These are phyloP conservation scores for Phalaenopsis hybrid DNA, from an alignment of 116 monocot species.

Conservation along the genomic window DNA sequence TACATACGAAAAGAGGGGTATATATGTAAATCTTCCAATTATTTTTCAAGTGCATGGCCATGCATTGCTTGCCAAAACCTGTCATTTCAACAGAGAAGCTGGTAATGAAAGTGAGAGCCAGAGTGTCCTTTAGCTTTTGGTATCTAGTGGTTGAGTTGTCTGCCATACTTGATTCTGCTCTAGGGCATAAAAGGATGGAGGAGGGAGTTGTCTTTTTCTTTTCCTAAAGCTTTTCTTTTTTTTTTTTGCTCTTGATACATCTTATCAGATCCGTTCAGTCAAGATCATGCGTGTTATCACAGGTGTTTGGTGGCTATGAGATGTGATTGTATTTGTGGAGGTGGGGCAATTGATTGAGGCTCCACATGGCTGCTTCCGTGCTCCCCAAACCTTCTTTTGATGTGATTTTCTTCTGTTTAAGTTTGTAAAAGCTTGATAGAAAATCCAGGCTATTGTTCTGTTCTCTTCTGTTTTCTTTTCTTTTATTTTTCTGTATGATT, in stretches of 20 bases:
- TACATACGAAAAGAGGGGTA: too few relatives aligned
- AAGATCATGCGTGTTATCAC: slow-evolving; percentile 17
- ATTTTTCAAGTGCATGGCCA: too few relatives aligned
- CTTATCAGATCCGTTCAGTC: slow-evolving; percentile 25
- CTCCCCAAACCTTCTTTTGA: not conserved
- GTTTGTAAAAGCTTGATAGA: not conserved
- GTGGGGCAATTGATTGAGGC: not conserved
- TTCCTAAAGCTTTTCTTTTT: not conserved
- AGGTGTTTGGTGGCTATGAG: not conserved
- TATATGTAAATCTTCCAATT: too few relatives aligned
- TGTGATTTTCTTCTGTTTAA: not conserved
- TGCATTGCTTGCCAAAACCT: not conserved
- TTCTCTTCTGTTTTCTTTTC: too few relatives aligned
- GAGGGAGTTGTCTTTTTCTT: not conserved
- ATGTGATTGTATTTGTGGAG: not conserved
- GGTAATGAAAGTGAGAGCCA: not conserved
- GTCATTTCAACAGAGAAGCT: not conserved
- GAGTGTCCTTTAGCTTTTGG: not conserved
- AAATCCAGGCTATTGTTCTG: not conserved
- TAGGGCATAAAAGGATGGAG: not conserved
- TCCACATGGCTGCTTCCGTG: not conserved
- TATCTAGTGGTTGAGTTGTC: not conserved
- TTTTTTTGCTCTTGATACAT: slow-evolving; percentile 24
- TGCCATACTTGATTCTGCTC: not conserved
- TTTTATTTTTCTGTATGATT: too few relatives aligned